A percentile compares a stretch with the other conserved stretches of the same genome.
Evolutionary conservation across 768 basidiomycete genomes (phyloP).

Genomic region (Amanita muscaria): DNA sequence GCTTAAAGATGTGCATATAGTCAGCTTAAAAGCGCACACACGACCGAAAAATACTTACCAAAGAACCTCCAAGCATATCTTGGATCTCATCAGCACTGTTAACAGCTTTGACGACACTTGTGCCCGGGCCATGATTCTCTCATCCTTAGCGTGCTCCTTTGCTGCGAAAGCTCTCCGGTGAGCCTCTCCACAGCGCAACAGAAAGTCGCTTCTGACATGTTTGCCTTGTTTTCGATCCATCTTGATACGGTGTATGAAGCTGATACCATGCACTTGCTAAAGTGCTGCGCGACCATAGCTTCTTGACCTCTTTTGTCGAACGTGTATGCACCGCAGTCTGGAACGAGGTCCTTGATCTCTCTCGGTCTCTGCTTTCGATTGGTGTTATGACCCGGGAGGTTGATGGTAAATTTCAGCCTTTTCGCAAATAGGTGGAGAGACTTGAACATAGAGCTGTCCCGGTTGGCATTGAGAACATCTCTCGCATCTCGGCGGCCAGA

Average conservation of each 20-base stretch:
- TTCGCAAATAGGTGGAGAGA: background rate
- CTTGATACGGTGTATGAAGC: too few relatives aligned
- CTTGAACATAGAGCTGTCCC: too few relatives aligned
- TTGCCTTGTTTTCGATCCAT: too few relatives aligned
- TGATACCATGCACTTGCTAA: background rate
- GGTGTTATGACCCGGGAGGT: background rate
- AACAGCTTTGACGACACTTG: conserved; percentile 73
- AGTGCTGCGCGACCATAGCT: conserved; percentile 3
- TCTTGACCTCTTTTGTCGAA: conserved; percentile 5
- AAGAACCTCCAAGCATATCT: conserved; percentile 77
- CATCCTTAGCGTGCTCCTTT: too few relatives aligned
- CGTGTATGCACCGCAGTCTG: background rate
- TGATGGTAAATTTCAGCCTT: conserved; percentile 3
- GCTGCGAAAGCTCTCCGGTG: too few relatives aligned
- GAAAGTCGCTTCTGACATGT: too few relatives aligned
- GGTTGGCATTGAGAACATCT: too few relatives aligned
- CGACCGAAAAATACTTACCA: too few relatives aligned
- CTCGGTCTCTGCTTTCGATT: background rate
- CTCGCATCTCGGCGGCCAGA: too few relatives aligned
- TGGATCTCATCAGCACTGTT: conserved; percentile 84
- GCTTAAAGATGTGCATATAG: too few relatives aligned
- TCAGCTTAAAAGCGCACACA: too few relatives aligned
- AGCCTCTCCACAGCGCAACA: too few relatives aligned
- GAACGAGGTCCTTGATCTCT: conserved; percentile 2
- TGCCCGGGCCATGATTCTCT: conserved; percentile 89